Conservation (phyloP, 345 rosid species). For the Syzygium aromaticum region DNA sequence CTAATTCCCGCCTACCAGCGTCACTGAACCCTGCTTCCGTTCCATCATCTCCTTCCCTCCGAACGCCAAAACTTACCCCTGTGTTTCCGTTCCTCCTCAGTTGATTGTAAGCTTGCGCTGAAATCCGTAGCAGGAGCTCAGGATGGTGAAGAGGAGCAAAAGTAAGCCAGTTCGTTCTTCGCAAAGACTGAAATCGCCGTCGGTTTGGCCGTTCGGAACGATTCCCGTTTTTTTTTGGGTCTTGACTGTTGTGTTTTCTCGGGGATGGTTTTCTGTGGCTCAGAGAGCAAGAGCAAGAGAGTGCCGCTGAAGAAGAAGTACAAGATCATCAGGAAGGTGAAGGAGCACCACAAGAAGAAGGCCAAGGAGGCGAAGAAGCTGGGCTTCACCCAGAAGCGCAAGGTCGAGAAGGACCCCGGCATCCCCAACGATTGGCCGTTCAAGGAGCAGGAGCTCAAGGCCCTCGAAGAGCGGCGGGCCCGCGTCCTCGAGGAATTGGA, state of each 20-base stretch:
- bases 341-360: constrained; percentile 92
- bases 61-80: background rate
- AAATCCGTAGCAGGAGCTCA: background rate
- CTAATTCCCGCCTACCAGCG: background rate
- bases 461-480: constrained; percentile 81
- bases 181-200: background rate
- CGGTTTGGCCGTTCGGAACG: background rate
- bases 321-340: constrained; percentile 82
- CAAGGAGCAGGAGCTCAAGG: constrained; percentile 95
- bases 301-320: constrained; percentile 70
- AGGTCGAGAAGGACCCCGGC: constrained; percentile 93
- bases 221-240: background rate
- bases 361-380: constrained; percentile 92
- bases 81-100: background rate
- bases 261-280: background rate
- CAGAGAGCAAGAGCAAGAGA: constrained; percentile 98
- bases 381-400: constrained; percentile 38
- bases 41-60: background rate
- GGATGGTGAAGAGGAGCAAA: constrained; percentile 79
- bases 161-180: constrained; percentile 31
- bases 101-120: background rate
- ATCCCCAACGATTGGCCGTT: constrained; percentile 98
- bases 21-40: background rate
- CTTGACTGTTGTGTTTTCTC: background rate
- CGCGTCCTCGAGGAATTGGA: constrained; percentile 82